phyloP scores from a whole-genome alignment of 495 filamentous ascomycete genomes.

The Glarea lozoyensis region DNA sequence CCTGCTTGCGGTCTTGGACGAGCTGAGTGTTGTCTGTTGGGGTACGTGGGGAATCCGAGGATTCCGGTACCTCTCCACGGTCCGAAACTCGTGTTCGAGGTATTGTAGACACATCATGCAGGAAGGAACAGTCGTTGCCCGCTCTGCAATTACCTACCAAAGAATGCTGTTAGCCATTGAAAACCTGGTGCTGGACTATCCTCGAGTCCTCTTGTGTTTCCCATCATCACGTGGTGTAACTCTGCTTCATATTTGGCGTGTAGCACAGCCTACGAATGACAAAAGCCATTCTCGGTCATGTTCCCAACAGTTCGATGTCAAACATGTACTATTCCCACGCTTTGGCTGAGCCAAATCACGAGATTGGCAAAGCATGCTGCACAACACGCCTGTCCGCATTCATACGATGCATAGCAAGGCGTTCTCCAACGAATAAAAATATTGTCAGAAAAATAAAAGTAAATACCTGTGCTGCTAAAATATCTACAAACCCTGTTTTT shows the following conservation, averaged over 20 bases:
- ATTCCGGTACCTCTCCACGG: neutral
- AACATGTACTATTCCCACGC: too few relatives aligned
- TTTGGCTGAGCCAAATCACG: constrained; percentile 11
- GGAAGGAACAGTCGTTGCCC: constrained; percentile 18
- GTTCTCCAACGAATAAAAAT: constrained; percentile 16
- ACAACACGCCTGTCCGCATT: constrained; percentile 15
- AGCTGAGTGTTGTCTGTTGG: constrained; percentile 5
- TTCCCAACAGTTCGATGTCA: neutral
- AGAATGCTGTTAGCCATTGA: constrained; percentile 8
- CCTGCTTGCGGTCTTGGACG: constrained; percentile 20
- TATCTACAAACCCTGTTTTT: constrained; percentile 16
- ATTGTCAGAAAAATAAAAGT: constrained; percentile 8
- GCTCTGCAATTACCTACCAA: constrained; percentile 18
- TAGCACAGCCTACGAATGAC: constrained; percentile 5
- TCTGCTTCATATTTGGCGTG: neutral
- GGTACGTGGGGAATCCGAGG: constrained; percentile 1
- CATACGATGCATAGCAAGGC: constrained; percentile 4
- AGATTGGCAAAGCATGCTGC: constrained; percentile 17
- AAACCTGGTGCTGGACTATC: constrained; percentile 5
- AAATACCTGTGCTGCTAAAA: constrained; percentile 18
- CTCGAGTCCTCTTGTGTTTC: neutral
- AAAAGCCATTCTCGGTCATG: constrained; percentile 2
- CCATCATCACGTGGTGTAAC: constrained; percentile 12
- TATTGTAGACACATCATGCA: constrained; percentile 16
- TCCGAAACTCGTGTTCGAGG: constrained; percentile 1